A percentile compares a stretch with the other conserved stretches of the same genome.
Evolutionary conservation across 208 protist species (phyloP).

Genomic region (Wallacemonas sp.): DNA sequence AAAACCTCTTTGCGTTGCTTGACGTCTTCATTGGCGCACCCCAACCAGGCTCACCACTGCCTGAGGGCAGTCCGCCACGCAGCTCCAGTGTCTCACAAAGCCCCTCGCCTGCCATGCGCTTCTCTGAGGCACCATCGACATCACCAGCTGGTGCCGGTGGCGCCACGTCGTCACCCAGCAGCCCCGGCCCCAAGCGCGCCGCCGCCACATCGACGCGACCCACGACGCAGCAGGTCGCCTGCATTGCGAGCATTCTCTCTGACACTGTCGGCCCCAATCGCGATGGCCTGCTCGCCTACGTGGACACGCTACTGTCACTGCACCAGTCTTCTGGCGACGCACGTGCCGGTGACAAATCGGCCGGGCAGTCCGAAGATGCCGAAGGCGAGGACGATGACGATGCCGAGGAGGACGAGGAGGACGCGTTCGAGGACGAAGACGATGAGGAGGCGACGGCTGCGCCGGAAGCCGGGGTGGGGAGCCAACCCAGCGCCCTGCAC

Average conservation of each 20-base stretch:
- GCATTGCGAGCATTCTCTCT: conserved; percentile 47
- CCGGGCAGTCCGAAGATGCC: conserved; percentile 27
- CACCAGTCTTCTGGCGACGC: conserved; percentile 15
- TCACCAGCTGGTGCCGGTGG: not conserved
- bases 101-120: not conserved
- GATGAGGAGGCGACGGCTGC: conserved; percentile 11
- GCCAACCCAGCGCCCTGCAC: not conserved
- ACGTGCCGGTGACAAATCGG: conserved; percentile 13
- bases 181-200: not conserved
- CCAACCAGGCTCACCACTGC: not conserved
- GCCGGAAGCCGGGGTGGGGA: too few species aligned
- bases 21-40: not conserved
- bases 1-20: conserved; percentile 28
- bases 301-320: conserved; percentile 30
- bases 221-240: conserved; percentile 47
- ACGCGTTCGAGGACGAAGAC: conserved; percentile 16
- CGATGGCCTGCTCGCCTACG: conserved; percentile 30
- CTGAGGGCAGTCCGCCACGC: not conserved
- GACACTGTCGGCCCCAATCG: conserved; percentile 40
- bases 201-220: conserved; percentile 14
- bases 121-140: not conserved
- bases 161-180: not conserved
- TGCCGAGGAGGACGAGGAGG: conserved; percentile 44
- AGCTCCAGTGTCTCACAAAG: conserved; percentile 8
- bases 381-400: conserved; percentile 26